A percentile compares a stretch with the other conserved stretches of the same genome.
Conservation (phyloP, 495 filamentous ascomycete genomes). For the Aspergillus sclerotioniger region DNA sequence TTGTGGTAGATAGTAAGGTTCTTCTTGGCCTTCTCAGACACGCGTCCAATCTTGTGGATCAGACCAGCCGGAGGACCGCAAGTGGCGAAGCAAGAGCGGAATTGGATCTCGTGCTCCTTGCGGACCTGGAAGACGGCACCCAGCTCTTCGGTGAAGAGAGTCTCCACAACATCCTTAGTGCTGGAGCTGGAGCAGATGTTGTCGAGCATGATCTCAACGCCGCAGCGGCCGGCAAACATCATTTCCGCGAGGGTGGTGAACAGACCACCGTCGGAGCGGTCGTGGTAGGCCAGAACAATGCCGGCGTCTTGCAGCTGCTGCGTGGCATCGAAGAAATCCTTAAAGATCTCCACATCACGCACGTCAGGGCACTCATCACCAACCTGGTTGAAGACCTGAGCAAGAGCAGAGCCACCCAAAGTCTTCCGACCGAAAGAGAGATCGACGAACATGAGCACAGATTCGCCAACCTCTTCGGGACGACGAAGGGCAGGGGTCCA, state of each 20-base stretch:
- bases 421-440: constrained; percentile 74
- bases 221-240: constrained; percentile 97
- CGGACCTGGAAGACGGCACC: constrained; percentile 95
- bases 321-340: constrained; percentile 89
- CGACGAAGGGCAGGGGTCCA: constrained; percentile 91
- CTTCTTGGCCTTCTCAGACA: constrained; percentile 70
- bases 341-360: constrained; percentile 74
- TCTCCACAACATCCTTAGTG: constrained; percentile 62
- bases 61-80: constrained; percentile 80
- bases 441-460: constrained; percentile 87
- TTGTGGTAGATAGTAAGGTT: constrained; percentile 72
- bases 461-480: constrained; percentile 84
- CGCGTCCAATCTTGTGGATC: constrained; percentile 77
- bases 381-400: constrained; percentile 86
- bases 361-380: constrained; percentile 84
- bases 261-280: constrained; percentile 88
- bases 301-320: constrained; percentile 80
- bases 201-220: constrained; percentile 81
- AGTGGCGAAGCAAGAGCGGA: constrained; percentile 87
- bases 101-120: constrained; percentile 75
- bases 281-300: constrained; percentile 92
- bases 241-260: constrained; percentile 92
- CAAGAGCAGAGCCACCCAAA: constrained; percentile 87
- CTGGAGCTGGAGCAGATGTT: constrained; percentile 55
- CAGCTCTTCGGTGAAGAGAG: constrained; percentile 95